Evolutionary conservation across 2,329 filamentous ascomycete species (phyloP).

Genomic region (Colletotrichum paranaense): DNA sequence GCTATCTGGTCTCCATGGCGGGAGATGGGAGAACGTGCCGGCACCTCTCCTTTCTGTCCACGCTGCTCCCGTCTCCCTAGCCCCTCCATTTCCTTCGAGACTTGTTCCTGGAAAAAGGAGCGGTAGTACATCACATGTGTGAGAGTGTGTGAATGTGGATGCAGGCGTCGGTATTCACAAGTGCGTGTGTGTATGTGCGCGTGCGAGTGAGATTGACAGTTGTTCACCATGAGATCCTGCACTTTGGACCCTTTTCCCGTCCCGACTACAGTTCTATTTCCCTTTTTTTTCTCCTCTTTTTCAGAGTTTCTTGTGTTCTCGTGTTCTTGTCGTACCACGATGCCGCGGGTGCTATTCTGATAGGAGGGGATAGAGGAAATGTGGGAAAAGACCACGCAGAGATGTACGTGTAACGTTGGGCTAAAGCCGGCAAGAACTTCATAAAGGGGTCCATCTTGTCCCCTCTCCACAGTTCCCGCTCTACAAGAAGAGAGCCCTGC

Average conservation of each 20-base stretch:
- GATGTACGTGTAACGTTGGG: background rate
- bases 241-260: background rate
- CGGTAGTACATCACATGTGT: constrained; percentile 21
- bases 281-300: background rate
- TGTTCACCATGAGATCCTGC: constrained; percentile 31
- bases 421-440: background rate
- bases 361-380: background rate
- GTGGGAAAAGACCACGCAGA: background rate
- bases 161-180: background rate
- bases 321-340: background rate
- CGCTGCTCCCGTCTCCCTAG: background rate
- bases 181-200: background rate
- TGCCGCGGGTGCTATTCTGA: background rate
- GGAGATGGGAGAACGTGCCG: background rate
- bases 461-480: background rate
- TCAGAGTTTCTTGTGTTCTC: background rate
- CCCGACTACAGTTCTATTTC: background rate
- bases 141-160: background rate
- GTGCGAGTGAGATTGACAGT: constrained; percentile 13
- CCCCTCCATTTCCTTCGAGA: background rate
- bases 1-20: background rate
- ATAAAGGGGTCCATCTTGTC: background rate
- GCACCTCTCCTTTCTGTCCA: background rate
- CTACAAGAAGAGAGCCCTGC: background rate
- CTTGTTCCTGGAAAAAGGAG: background rate